Evolutionary conservation across 495 filamentous ascomycete species (phyloP).

Genomic region (Aspergillus baeticus): DNA sequence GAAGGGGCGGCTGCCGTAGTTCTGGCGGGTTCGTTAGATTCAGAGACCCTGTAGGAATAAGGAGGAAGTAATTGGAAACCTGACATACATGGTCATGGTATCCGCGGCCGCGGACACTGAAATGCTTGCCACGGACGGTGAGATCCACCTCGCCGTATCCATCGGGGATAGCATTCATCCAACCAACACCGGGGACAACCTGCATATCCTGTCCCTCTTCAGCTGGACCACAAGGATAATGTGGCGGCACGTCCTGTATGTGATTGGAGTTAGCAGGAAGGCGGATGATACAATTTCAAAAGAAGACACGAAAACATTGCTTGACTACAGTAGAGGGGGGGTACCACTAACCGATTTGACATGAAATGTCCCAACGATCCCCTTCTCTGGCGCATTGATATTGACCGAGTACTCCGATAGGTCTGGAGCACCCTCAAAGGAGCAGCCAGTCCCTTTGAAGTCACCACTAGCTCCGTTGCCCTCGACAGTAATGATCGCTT

Average conservation of each 20-base stretch:
- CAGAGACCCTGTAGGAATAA: not conserved
- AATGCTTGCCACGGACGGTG: not conserved
- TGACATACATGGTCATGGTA: slow-evolving; percentile 2
- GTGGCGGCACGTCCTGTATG: not conserved
- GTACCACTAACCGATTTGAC: not conserved
- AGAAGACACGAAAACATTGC: not conserved
- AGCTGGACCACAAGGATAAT: slow-evolving; percentile 1
- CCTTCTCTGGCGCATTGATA: not conserved
- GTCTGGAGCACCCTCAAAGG: not conserved
- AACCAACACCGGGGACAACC: not conserved
- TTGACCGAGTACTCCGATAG: not conserved
- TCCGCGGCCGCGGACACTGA: not conserved
- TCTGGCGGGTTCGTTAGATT: not conserved
- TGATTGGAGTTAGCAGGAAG: not conserved
- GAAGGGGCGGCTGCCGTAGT: not conserved
- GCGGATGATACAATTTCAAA: not conserved
- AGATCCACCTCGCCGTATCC: not conserved
- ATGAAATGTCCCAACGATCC: not conserved
- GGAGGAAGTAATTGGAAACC: not conserved
- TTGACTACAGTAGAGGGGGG: not conserved
- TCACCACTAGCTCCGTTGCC: not conserved
- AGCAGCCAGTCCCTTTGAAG: not conserved
- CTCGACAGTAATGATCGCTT: not conserved
- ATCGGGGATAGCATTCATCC: slow-evolving; percentile 1
- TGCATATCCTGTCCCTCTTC: not conserved